A percentile compares a stretch with the other conserved stretches of the same genome.
These are phyloP conservation scores for Citrullus amarus DNA, from an alignment of 306 rosid species.

Conservation along the genomic window DNA sequence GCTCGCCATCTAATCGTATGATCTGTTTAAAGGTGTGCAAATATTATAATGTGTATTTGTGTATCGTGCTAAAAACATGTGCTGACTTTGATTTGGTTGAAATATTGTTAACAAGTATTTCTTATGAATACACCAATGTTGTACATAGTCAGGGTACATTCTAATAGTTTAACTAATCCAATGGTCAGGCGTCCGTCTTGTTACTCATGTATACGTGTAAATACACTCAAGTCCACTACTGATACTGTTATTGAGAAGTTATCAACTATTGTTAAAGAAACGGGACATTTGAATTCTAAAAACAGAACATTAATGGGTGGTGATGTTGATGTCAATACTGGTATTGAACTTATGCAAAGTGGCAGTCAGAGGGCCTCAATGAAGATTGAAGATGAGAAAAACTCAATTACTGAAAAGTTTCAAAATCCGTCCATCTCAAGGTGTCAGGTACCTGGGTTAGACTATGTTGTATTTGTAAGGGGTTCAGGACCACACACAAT, in stretches of 20 bases:
- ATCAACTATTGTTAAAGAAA: constrained; percentile 18
- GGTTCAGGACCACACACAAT: constrained; percentile 79
- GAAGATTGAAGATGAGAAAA: constrained; percentile 3
- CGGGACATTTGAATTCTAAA: constrained; percentile 6
- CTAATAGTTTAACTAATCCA: background rate
- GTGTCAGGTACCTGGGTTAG: constrained; percentile 59
- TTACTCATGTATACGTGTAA: constrained; percentile 84
- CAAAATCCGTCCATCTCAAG: constrained; percentile 29
- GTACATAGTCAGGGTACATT: background rate
- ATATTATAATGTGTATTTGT: background rate
- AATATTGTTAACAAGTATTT: background rate
- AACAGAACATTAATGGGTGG: background rate
- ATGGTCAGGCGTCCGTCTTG: constrained; percentile 61
- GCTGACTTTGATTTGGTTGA: background rate
- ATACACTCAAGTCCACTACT: constrained; percentile 45
- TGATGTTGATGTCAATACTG: background rate
- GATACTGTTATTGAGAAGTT: constrained; percentile 53
- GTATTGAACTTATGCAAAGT: constrained; percentile 1
- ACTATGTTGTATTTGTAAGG: constrained; percentile 64
- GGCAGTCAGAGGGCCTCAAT: background rate
- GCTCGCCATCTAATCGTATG: background rate
- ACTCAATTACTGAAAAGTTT: constrained; percentile 20
- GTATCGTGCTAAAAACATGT: background rate
- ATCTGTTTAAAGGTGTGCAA: background rate
- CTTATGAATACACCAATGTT: background rate